Evolutionary conservation across 805 yeast genomes (phyloP), one percentile per base, ranked within the genome.

Genomic region (Nakazawaea siamensis): DNA sequence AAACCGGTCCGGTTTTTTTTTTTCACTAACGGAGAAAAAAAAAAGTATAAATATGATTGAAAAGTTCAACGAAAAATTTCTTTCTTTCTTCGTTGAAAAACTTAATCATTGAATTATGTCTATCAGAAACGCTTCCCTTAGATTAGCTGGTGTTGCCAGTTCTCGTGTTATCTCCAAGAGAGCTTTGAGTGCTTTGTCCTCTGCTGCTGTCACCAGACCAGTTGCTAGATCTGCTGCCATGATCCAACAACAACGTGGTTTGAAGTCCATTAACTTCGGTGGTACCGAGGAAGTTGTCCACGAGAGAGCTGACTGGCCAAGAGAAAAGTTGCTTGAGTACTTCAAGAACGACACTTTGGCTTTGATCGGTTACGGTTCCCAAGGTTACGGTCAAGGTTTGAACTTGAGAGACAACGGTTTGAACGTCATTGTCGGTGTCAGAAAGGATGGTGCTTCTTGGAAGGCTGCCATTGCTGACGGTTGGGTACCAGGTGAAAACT

Each of bases 221-320:
- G 52, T 60, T 33, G 38, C 45, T 10, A 58, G 71, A 57, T 62
- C 71, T 55, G 57, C 68, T 48, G 78, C 80, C 51, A 65, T 72
- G 52, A 32, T 18, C 18, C 27, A 14, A 16, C 38, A 35, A 30
- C 34, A 30, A 30, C 85, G 98, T 70, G 97, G 97, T 70, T 62
- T 90, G 58, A 87, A 92, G 76, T 77, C 84, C 70, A 92, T 92
- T 72, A 85, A 86, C 80, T 92, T 92, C 57, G 96, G 86, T 64
- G 97, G 97, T 68, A 75, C 78, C 50, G 85, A 80, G 55, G 98
- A 92, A 75, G 67, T 80, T 51, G 98, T 92, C 51, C 90, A 92
- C 74, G 97, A 92, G 76, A 85, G 98, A 70, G 80, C 87, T 55
- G 98, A 92, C 83, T 92, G 98, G 98, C 98, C 98, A 68, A 76